Base-by-base conservation (phyloP, 208 protist genomes). In the Vickermania ingenoplastis region DNA sequence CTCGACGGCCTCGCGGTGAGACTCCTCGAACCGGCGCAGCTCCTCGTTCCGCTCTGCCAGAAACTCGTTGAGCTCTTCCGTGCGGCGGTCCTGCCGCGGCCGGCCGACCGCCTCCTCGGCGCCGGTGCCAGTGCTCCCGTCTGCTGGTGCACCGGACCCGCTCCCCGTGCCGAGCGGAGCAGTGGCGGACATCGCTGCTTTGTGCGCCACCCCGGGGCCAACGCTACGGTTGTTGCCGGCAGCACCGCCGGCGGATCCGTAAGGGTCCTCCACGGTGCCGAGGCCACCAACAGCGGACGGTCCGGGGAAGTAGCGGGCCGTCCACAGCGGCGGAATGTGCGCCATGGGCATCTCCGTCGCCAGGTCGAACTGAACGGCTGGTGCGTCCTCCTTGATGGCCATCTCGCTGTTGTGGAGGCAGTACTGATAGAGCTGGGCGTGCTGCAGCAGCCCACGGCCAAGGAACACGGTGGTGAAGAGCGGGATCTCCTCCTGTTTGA, bases 341-440 rank as follows among this genome's bases (percentile, higher is more conserved):
- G 36, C 29, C 51, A 79, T 65, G 1, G 85, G 81, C 28, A 64
- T 41, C 53, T 92, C 85, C 13, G 81, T 41, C 25, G 67, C 61
- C 57, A 73, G 56, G 5, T 21, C 31, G 41, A 61, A 61, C 31
- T 54, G 13, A 21, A 54, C 13, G 23, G 50, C 50, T n/a, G 11
- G 30, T 5, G 22, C 26, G 2, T 71, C 58, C 41, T 61, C 5
- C 30, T 70, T 57, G 17, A 41, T 59, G 28, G 67, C 65, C 30
- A 83, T 41, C 36, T 45, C 36, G 7, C 11, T 45, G 17, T 17
- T 7, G 11, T 45, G 7, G 36, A 45, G 36, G 36, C 36, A 45
- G 57, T 79, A 73, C 23, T 29, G 57, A 56, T 87, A 84, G 31
- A 93, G 71, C 0, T 72, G 50, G 2, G 75, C 64, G 69, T 93